A percentile compares a stretch with the other conserved stretches of the same genome.
These are phyloP conservation scores for Pseudogymnoascus sp. DNA, from an alignment of 2,329 filamentous ascomycete genomes.

Conservation along the genomic window DNA sequence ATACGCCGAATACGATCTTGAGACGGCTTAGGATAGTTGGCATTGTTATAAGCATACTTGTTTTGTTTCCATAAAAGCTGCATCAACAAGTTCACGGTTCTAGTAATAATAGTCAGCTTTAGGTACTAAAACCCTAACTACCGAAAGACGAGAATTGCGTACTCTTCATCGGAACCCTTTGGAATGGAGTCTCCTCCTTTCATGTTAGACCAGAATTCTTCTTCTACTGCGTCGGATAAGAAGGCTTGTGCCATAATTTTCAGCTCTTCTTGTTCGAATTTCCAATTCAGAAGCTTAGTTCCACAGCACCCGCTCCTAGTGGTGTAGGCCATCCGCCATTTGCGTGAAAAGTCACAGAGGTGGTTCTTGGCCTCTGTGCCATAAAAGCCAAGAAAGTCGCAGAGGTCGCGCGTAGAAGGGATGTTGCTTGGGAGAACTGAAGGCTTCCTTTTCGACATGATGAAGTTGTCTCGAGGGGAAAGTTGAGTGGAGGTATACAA, in stretches of 20 bases:
- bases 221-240: conserved; percentile 10
- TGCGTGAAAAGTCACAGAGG: conserved; percentile 10
- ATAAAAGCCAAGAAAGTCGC: conserved; percentile 12
- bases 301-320: not conserved
- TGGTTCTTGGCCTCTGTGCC: not conserved
- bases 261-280: conserved; percentile 10
- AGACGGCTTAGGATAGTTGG: conserved; percentile 2
- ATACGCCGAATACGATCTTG: not conserved
- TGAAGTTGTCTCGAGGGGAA: not conserved
- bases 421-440: conserved; percentile 6
- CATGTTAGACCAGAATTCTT: conserved; percentile 10
- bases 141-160: not conserved
- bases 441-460: not conserved
- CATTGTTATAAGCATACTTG: conserved; percentile 13
- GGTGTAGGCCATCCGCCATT: conserved; percentile 11
- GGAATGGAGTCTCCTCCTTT: not conserved
- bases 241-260: conserved; percentile 11
- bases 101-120: not conserved
- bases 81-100: conserved; percentile 12
- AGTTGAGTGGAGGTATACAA: not conserved
- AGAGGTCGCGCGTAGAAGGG: conserved; percentile 11
- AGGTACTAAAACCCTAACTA: not conserved
- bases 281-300: conserved; percentile 10
- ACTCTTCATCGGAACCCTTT: not conserved
- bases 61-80: conserved; percentile 16